Base-by-base conservation (phyloP, 495 filamentous ascomycete genomes). In the Xylaria telfairii region DNA sequence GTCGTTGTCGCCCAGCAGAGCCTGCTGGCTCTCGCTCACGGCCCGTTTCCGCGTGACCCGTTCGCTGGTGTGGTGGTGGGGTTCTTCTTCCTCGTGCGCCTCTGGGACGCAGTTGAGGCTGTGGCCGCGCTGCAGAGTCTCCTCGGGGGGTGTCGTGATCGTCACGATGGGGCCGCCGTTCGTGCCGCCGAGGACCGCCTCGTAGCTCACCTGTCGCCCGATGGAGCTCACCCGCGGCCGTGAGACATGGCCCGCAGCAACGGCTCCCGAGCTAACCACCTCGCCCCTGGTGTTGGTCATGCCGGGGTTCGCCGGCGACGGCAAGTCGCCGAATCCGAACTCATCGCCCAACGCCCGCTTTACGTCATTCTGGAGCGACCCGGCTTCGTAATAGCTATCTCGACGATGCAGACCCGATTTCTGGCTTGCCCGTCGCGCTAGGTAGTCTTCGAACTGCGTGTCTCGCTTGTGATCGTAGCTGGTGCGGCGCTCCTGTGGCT, bases 261-360 rank as follows among this genome's bases (percentile, higher is more conserved):
- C 74, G 1, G 65, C 39, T 19, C 76, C 76, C 19, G 70, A 10
- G 66, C 59, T 73, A 30, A 78, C 41, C 0, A 72, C 64, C 41
- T 71, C 76, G 15, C 76, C 69, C 28, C 65, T 63, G 3, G 53
- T 46, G 1, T 46, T 57, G 28, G 41, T 56, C 21, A 62, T 63
- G 12, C 41, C 61, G 2, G 47, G 41, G 32, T 66, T 63, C 7
- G 67, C 67, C 1, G 49, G 34, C 49, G 56, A 13, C 10, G 42
- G 56, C 21, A 51, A 4, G 21, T 72, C 74, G 57, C 53, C 56
- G 77, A 83, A 85, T 3, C 83, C 82, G 53, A 84, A 82, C 65
- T 83, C 83, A 44, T 73, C 73, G 8, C 78, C 78, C 13, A 84
- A 62, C 1, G 78, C 79, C 42, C 73, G 75, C 30, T 81, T 78